phyloP scores from a whole-genome alignment of 495 filamentous ascomycete genomes.

The Hypoxylon fragiforme region DNA sequence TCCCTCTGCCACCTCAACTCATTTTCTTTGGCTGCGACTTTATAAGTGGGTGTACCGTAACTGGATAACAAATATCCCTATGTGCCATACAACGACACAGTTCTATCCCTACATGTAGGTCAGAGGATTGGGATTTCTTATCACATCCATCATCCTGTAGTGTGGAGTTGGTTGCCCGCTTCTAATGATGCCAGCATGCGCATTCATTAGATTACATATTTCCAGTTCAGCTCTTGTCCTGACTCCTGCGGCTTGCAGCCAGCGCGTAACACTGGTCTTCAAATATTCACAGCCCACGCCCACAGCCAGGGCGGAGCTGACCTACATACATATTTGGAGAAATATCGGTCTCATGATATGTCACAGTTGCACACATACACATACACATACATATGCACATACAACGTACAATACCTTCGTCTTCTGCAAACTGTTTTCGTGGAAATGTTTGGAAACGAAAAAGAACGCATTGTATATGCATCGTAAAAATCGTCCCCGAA shows the following conservation, averaged over 20 bases:
- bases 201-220: slow-evolving; percentile 7
- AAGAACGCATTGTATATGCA: slow-evolving; percentile 8
- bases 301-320: slow-evolving; percentile 21
- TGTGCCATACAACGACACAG: too few relatives aligned
- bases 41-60: background rate
- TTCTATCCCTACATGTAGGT: too few relatives aligned
- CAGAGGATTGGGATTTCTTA: too few relatives aligned
- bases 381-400: background rate
- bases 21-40: background rate
- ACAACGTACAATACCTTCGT: background rate
- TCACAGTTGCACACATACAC: slow-evolving; percentile 1
- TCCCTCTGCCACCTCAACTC: background rate
- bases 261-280: slow-evolving; percentile 14
- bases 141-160: slow-evolving; percentile 20
- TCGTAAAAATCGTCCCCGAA: slow-evolving; percentile 13
- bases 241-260: slow-evolving; percentile 11
- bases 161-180: slow-evolving; percentile 18
- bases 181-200: slow-evolving; percentile 10
- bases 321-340: slow-evolving; percentile 10
- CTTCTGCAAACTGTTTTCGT: background rate
- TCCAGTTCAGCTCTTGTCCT: slow-evolving; percentile 20
- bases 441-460: too few relatives aligned
- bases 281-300: slow-evolving; percentile 14
- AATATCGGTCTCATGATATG: slow-evolving; percentile 21
- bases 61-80: slow-evolving; percentile 10